Base-by-base conservation (phyloP, 2,329 filamentous ascomycete genomes). In the Thelonectria discophora region DNA sequence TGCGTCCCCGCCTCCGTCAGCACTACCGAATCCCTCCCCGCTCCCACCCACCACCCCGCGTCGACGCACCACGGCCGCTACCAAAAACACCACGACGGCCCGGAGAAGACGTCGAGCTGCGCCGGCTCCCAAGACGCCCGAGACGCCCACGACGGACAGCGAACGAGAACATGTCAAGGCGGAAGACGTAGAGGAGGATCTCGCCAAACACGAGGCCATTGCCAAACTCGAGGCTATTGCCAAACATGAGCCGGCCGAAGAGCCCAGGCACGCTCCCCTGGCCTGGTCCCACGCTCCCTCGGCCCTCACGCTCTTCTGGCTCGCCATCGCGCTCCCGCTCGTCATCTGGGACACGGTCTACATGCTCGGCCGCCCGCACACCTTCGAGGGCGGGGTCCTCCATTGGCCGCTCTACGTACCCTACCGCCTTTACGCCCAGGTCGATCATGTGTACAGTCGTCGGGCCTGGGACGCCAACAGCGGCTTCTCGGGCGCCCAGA, bases 401-500 rank as follows among this genome's bases (percentile, higher is more conserved):
- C 91, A 96, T 79, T 81, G 79, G 79, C 90, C 91, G 1, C 70
- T 97, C 43, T 97, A 87, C 85, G 80, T 78, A 30, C 92, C 91
- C 0, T 97, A 97, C 78, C 86, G 85, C 72, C 86, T 96, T 1
- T 97, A 97, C 79, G 91, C 90, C 59, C 80, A 83, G 52, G 82
- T 97, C 67, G 93, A 97, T 77, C 82, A 93, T 75, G 82, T 94
- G 32, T 97, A 97, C 79, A 92, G 93, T 42, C 89, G 85, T 81
- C 88, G 89, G 69, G 89, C 90, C 4, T 92, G 85, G 74, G 79
- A 91, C 63, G 82, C 82, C 15, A 76, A 82, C 20, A 88, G 88
- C 73, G 92, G 93, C 37, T 97, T 96, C 78, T 91, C 91, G 0
- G 86, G 84, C 43, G 92, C 92, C 39, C 93, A 97, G 81, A 85